These are phyloP conservation scores for Aspergillus wentii DNA, from an alignment of 495 filamentous ascomycete species.

Conservation along the genomic window DNA sequence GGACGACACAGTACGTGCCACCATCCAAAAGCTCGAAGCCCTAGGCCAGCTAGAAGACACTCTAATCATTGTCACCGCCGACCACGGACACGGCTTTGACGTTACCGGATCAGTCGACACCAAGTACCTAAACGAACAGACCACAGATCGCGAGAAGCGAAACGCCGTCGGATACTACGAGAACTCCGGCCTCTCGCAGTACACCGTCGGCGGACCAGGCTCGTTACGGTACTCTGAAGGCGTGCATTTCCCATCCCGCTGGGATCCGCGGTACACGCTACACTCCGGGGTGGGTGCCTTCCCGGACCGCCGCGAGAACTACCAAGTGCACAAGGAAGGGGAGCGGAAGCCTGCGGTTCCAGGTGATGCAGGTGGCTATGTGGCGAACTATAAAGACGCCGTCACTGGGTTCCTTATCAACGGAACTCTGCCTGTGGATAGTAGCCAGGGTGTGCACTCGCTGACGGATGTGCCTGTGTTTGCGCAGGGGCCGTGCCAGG, in stretches of 20 bases:
- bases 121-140: slow-evolving; percentile 53
- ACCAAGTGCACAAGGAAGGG: slow-evolving; percentile 51
- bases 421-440: slow-evolving; percentile 56
- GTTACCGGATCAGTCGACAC: slow-evolving; percentile 53
- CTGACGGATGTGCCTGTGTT: slow-evolving; percentile 74
- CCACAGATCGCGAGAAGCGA: slow-evolving; percentile 58
- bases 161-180: slow-evolving; percentile 62
- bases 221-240: slow-evolving; percentile 53
- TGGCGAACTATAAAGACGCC: slow-evolving; percentile 57
- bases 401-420: slow-evolving; percentile 62
- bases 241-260: slow-evolving; percentile 65
- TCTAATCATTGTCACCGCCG: slow-evolving; percentile 65
- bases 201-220: slow-evolving; percentile 43
- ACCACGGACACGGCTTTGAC: slow-evolving; percentile 76
- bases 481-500: slow-evolving; percentile 67
- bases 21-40: slow-evolving; percentile 54
- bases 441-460: slow-evolving; percentile 61
- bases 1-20: slow-evolving; percentile 66
- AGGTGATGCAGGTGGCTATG: slow-evolving; percentile 40
- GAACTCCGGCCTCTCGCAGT: slow-evolving; percentile 64
- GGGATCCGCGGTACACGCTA: slow-evolving; percentile 72
- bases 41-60: slow-evolving; percentile 58
- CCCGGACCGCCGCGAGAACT: slow-evolving; percentile 66
- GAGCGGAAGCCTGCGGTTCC: slow-evolving; percentile 52
- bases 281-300: slow-evolving; percentile 58